phyloP scores from a whole-genome alignment of 139 green algal species.

The Mesotaenium endlicherianum region DNA sequence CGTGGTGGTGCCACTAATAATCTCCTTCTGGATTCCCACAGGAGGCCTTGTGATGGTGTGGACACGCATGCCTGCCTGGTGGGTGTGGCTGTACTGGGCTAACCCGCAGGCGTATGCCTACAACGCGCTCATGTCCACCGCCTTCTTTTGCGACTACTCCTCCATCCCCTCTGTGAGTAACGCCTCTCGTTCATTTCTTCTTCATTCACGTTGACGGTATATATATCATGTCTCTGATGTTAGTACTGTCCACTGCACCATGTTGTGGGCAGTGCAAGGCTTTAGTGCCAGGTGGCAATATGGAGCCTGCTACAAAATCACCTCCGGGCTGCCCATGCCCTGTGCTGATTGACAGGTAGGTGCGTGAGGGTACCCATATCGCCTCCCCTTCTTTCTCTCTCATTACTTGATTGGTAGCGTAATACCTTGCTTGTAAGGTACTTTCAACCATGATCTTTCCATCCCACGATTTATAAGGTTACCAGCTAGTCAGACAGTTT shows the following conservation, averaged over 20 bases:
- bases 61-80: background rate
- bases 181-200: background rate
- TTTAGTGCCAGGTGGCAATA: background rate
- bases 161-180: background rate
- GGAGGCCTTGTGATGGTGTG: background rate
- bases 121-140: background rate
- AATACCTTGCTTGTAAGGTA: too few relatives aligned
- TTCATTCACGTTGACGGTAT: background rate
- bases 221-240: too few relatives aligned
- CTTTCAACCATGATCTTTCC: too few relatives aligned
- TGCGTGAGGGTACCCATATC: too few relatives aligned
- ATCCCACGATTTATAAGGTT: too few relatives aligned
- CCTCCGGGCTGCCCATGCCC: background rate
- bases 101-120: slow-evolving; percentile 16
- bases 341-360: background rate
- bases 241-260: too few relatives aligned
- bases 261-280: too few relatives aligned
- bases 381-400: too few relatives aligned
- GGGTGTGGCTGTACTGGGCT: slow-evolving; percentile 11
- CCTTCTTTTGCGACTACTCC: slow-evolving; percentile 22
- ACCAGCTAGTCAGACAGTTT: too few relatives aligned
- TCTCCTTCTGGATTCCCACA: background rate
- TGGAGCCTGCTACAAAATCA: background rate
- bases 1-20: background rate
- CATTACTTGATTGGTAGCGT: too few relatives aligned